Base-by-base conservation (phyloP, 1,284 basidiomycete species). In the Ustilago crameri region DNA sequence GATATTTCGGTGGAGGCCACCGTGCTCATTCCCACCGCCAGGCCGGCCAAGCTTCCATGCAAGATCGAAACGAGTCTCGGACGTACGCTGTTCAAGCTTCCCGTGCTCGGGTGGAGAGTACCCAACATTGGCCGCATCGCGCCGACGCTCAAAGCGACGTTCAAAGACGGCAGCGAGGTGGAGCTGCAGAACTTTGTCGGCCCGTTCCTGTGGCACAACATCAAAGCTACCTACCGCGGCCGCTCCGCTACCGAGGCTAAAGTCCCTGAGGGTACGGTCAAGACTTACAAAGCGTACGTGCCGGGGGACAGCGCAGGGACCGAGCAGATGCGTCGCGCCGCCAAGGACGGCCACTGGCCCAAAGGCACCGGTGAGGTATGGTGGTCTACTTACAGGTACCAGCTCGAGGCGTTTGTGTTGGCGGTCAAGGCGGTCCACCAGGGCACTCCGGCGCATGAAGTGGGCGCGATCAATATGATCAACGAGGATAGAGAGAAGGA, bases 301-400 rank as follows among this genome's bases (percentile, higher is more conserved):
- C 71, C 71, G 0, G 49, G 63, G 24, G 56, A 54, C 3, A 60
- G 30, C 5, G 55, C 62, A 17, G 63, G 68, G 1, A 65, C 64
- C n/a, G 71, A 75, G 0, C 57, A 72, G 51, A 76, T 75, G 48
- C 62, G 66, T 1, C 51, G 68, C 12, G 64, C 75, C 10, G 70
- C 73, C 20, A 72, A 76, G 23, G 73, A 78, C 37, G 73, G 74
- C 15, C 68, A 72, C 42, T 68, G 67, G 46, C 64, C 76, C n/a
- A 55, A 59, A 20, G 70, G 74, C 2, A 73, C 64, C 3, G 71
- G 74, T 10, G 42, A 64, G 44, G 34, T 27, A 1, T 76, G 67
- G 67, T 75, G 74, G 76, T 43, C 68, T 18, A 75, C 74, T 0
- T 78, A 76, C 60, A 38, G 76, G 18, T 78, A 64, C 55, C 64